Base-by-base conservation (phyloP, 2,329 filamentous ascomycete genomes). In the Ascochyta clinopodiicola region DNA sequence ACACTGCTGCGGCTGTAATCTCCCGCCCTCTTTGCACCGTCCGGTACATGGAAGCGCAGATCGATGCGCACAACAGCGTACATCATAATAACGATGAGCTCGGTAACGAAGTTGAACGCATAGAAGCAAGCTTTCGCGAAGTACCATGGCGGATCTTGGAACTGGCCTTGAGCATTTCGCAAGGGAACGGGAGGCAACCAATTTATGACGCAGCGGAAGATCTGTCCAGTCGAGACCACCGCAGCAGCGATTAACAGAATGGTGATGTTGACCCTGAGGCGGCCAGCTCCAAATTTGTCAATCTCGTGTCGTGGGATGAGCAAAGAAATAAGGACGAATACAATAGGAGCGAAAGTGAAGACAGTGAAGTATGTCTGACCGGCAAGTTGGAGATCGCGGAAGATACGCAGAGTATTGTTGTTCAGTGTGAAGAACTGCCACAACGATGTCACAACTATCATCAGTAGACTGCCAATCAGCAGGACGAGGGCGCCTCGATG, bases 61-160 rank as follows among this genome's bases (percentile, higher is more conserved):
- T 96, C 92, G 58, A 96, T 86, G 34, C 92, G 84, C 10, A 81
- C 75, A 13, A 89, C 63, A 1, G 87, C 82, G 75, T 90, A 94
- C 10, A 87, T 77, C 45, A 81, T 82, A 10, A 94, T 81, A 38
- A 92, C 86, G 13, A 89, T 69, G 44, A 93, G 77, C 74, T 96
- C 92, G 31, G 92, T 81, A 21, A 79, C 79, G 68, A 90, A 96
- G 77, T 91, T 90, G 80, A 96, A 91, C 68, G 84, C 76, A 77
- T 95, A 96, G 79, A 92, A 96, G 71, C 84, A 86, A 3, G 86
- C 83, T 71, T 88, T 90, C 69, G 79, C 79, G 64, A 91, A 83
- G 71, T 88, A 95, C 86, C 89, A 91, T 4, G 87, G 87, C 21
- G 59, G 7, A 8, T 51, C 12, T 29, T 59, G 50, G 15, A 42